phyloP scores from a whole-genome alignment of 2,329 filamentous ascomycete genomes.

The Hypoxylon sp. region DNA sequence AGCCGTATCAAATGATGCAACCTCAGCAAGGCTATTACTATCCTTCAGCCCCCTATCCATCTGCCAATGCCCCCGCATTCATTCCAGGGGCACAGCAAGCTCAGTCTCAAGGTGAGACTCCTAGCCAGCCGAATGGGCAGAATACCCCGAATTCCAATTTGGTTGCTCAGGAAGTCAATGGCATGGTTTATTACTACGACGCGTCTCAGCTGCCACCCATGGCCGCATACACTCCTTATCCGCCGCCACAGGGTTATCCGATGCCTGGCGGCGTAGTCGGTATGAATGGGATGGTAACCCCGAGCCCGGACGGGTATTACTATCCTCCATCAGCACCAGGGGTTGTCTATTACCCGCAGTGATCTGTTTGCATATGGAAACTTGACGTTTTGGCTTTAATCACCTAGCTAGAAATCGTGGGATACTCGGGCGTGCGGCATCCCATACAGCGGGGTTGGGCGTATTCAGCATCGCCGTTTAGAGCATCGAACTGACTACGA shows the following conservation, averaged over 20 bases:
- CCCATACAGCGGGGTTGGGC: conserved; percentile 10
- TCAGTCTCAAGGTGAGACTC: conserved; percentile 58
- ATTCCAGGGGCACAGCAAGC: conserved; percentile 65
- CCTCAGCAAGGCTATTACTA: conserved; percentile 78
- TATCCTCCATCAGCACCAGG: conserved; percentile 70
- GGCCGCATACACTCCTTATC: conserved; percentile 64
- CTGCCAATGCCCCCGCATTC: conserved; percentile 68
- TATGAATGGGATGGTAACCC: conserved; percentile 86
- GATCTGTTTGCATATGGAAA: conserved; percentile 50
- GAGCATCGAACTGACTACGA: conserved; percentile 29
- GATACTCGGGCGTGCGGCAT: conserved; percentile 3
- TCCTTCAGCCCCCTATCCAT: conserved; percentile 63
- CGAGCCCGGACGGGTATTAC: conserved; percentile 78
- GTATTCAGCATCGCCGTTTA: conserved; percentile 28
- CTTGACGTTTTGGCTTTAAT: conserved; percentile 36
- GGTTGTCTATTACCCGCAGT: conserved; percentile 75
- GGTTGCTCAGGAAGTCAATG: conserved; percentile 90
- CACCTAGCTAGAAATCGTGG: conserved; percentile 10
- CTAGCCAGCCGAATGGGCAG: conserved; percentile 60
- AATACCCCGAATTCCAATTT: conserved; percentile 69
- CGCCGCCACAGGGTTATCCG: conserved; percentile 66
- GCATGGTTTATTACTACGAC: conserved; percentile 96
- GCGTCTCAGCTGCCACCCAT: conserved; percentile 77
- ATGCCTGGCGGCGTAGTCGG: conserved; percentile 65
- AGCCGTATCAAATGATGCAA: conserved; percentile 71